Percentiles rank a stretch among this genome's conserved stretches.
phyloP scores from a whole-genome alignment of 2,329 filamentous ascomycete genomes.

The Paraconiothyrium brasiliense region DNA sequence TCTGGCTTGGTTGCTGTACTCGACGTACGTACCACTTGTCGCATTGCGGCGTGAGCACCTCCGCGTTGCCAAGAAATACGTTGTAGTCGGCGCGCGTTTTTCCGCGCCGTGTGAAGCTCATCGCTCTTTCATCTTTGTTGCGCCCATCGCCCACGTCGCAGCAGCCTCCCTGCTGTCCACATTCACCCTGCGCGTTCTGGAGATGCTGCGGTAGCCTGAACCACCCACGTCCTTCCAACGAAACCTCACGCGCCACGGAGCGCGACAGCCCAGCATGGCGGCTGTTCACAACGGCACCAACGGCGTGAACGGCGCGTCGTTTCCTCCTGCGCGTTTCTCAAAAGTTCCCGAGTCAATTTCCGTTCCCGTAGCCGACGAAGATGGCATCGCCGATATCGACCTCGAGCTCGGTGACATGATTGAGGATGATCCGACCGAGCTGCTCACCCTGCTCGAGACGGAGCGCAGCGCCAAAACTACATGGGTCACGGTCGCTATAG shows the following conservation, averaged over 20 bases:
- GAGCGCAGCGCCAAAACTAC: conserved; percentile 90
- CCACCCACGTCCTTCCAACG: conserved; percentile 10
- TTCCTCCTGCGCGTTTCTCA: conserved; percentile 62
- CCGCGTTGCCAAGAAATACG: conserved; percentile 3
- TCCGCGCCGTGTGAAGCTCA: conserved; percentile 6
- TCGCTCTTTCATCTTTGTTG: conserved; percentile 14
- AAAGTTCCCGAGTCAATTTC: conserved; percentile 71
- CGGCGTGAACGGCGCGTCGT: conserved; percentile 60
- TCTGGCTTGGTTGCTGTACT: background rate
- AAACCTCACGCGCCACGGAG: conserved; percentile 22
- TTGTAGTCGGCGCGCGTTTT: background rate
- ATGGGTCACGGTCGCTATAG: conserved; percentile 97
- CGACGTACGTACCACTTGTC: background rate
- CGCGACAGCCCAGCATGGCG: conserved; percentile 56
- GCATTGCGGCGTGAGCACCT: conserved; percentile 7
- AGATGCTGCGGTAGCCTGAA: conserved; percentile 13
- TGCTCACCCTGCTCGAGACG: conserved; percentile 94
- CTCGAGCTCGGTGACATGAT: conserved; percentile 86
- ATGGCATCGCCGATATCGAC: conserved; percentile 78
- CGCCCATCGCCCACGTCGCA: conserved; percentile 4
- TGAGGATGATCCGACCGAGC: conserved; percentile 90
- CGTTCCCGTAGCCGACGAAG: conserved; percentile 69
- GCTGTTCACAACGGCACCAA: conserved; percentile 59
- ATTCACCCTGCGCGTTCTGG: background rate
- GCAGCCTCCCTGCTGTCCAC: conserved; percentile 3